Evolutionary conservation across 495 filamentous ascomycete genomes (phyloP).

Genomic region (Margaritispora aquatica): DNA sequence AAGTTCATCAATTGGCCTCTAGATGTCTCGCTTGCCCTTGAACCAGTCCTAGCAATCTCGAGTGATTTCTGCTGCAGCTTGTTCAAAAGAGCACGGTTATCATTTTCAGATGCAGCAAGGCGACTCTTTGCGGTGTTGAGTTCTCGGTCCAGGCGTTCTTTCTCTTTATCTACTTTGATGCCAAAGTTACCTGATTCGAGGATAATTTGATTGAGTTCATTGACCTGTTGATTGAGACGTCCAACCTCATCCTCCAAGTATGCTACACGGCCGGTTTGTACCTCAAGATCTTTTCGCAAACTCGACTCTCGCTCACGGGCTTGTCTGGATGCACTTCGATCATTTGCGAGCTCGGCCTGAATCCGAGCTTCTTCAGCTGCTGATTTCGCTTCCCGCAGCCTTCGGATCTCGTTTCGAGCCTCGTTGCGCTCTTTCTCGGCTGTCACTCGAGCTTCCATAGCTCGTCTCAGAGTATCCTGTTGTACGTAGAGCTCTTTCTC

Average conservation of each 20-base stretch:
- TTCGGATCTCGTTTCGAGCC: slow-evolving; percentile 76
- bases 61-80: slow-evolving; percentile 98
- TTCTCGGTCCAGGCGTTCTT: slow-evolving; percentile 87
- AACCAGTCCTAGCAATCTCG: slow-evolving; percentile 87
- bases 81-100: slow-evolving; percentile 91
- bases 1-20: slow-evolving; percentile 69
- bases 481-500: slow-evolving; percentile 99
- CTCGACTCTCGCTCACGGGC: slow-evolving; percentile 78
- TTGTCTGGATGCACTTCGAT: slow-evolving; percentile 69
- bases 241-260: slow-evolving; percentile 72
- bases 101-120: slow-evolving; percentile 89
- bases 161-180: slow-evolving; percentile 81
- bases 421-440: slow-evolving; percentile 87
- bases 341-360: slow-evolving; percentile 72
- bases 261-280: slow-evolving; percentile 59
- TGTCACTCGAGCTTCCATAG: slow-evolving; percentile 68
- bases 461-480: slow-evolving; percentile 85
- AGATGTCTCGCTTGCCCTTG: slow-evolving; percentile 78
- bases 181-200: slow-evolving; percentile 84
- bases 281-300: slow-evolving; percentile 71
- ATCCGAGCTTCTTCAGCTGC: slow-evolving; percentile 79
- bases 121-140: slow-evolving; percentile 89
- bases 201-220: slow-evolving; percentile 76
- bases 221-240: slow-evolving; percentile 65
- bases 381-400: slow-evolving; percentile 73